Percentiles rank a stretch among this genome's conserved stretches.
Conservation (phyloP, 2,329 filamentous ascomycete species). For the Coleophoma eucalyptorum region DNA sequence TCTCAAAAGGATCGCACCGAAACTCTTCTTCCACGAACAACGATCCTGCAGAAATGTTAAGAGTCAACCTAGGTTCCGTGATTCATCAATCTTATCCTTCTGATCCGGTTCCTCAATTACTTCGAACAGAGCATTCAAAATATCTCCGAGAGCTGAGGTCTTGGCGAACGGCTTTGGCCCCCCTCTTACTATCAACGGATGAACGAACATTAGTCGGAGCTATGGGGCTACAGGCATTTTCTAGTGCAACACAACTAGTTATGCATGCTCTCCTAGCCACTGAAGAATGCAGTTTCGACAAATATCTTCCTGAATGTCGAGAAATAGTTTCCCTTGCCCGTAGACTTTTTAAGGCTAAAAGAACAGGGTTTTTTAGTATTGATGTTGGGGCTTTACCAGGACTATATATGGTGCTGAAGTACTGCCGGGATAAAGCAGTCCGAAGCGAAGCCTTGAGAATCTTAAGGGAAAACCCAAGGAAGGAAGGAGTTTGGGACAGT, state of each 20-base stretch:
- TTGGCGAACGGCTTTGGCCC: no score
- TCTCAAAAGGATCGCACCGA: no score
- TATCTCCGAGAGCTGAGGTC: no score
- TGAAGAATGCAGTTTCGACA: conserved; percentile 8
- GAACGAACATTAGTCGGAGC: background rate
- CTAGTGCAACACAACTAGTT: background rate
- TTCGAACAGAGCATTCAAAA: no score
- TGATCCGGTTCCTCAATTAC: no score
- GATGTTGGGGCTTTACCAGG: background rate
- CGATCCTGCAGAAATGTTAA: no score
- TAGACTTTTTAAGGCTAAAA: background rate
- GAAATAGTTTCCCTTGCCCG: conserved; percentile 2
- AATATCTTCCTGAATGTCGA: conserved; percentile 6
- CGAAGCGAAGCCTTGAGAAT: background rate
- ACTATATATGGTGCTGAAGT: background rate
- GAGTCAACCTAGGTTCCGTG: no score
- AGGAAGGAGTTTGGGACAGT: background rate
- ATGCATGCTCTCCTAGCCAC: background rate
- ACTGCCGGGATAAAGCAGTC: background rate
- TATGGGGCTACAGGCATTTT: background rate
- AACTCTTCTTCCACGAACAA: no score
- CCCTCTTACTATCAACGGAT: no score
- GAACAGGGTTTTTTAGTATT: conserved; percentile 12
- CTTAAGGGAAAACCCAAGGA: background rate
- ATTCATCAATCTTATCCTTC: no score